These are phyloP conservation scores for Striga asiatica DNA, from an alignment of 257 asterid species.

Conservation along the genomic window DNA sequence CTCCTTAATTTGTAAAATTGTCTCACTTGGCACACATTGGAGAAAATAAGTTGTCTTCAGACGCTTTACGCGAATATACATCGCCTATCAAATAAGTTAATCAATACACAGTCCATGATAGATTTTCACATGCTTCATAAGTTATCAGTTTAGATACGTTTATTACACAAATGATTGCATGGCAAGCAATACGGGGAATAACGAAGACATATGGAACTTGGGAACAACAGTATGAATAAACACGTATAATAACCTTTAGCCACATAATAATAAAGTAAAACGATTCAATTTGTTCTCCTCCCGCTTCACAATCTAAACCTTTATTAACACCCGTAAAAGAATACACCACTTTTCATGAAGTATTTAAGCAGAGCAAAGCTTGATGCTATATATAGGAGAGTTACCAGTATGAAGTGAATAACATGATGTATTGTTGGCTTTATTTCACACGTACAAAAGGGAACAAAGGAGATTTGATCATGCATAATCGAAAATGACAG, in stretches of 20 bases:
- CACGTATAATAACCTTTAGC: no score
- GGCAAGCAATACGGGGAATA: no score
- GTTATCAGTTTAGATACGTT: no score
- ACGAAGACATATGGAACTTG: no score
- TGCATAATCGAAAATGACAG: not conserved
- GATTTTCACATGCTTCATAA: not conserved
- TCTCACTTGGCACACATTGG: slow-evolving; percentile 83
- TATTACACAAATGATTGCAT: not conserved
- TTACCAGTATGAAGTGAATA: not conserved
- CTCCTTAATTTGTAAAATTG: slow-evolving; percentile 63
- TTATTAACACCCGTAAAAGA: not conserved
- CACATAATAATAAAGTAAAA: no score
- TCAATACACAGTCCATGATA: not conserved
- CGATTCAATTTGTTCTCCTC: not conserved
- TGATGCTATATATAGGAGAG: not conserved
- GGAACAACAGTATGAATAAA: no score
- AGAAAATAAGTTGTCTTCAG: slow-evolving; percentile 74
- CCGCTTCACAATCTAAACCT: not conserved
- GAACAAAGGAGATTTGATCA: not conserved
- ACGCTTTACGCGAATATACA: slow-evolving; percentile 94
- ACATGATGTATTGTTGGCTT: not conserved
- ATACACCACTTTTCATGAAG: no score
- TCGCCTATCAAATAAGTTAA: slow-evolving; percentile 38
- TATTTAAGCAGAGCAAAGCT: not conserved
- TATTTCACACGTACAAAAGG: not conserved